These are phyloP conservation scores for Corymbia citriodora DNA, from an alignment of 441 rosid genomes.

Conservation along the genomic window DNA sequence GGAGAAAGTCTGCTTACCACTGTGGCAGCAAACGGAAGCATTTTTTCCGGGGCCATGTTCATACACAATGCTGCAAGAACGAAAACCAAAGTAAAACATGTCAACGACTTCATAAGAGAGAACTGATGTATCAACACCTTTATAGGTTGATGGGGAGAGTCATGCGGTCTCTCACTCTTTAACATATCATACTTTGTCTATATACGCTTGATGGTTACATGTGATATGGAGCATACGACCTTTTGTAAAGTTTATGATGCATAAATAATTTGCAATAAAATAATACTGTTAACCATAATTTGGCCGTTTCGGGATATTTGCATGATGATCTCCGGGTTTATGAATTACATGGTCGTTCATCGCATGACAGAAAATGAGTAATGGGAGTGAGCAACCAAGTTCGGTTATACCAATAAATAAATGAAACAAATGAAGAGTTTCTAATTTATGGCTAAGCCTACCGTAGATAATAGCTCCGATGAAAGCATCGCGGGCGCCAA, in stretches of 20 bases:
- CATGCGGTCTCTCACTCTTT: not conserved
- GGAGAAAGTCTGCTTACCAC: not conserved
- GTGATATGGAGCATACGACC: not conserved
- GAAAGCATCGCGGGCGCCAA: not conserved
- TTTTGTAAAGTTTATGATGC: not conserved
- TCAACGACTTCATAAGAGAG: not conserved
- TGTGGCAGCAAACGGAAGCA: not conserved
- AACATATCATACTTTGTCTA: not conserved
- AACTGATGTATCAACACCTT: not conserved
- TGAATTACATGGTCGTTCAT: not conserved
- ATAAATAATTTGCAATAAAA: not conserved
- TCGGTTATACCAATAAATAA: rapidly evolving
- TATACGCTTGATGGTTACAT: not conserved
- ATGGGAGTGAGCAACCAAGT: not conserved
- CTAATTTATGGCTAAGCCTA: not conserved
- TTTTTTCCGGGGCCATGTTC: not conserved
- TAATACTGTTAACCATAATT: not conserved
- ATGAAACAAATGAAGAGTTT: not conserved
- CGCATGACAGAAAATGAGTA: rapidly evolving
- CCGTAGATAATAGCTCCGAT: not conserved
- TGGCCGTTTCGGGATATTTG: not conserved
- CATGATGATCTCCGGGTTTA: not conserved
- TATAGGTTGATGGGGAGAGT: not conserved
- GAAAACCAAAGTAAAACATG: not conserved
- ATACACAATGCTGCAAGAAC: not conserved